These are phyloP conservation scores for Apiotrichum brassicae DNA, from an alignment of 1,284 basidiomycete genomes.

Conservation along the genomic window DNA sequence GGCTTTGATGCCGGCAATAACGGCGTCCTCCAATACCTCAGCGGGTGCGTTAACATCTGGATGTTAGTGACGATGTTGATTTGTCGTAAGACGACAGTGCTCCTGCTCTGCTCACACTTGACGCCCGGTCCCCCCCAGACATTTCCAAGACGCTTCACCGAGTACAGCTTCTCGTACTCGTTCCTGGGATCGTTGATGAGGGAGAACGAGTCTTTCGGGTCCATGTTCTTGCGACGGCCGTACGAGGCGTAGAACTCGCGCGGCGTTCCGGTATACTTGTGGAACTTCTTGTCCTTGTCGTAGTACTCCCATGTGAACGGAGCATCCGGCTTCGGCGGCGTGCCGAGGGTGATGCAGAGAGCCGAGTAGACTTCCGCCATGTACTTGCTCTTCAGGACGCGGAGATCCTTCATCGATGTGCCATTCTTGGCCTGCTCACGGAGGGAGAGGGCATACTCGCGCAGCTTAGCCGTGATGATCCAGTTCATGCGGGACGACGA, in stretches of 20 bases:
- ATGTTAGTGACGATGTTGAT: background rate
- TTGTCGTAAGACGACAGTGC: background rate
- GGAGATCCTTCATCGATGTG: slow-evolving; percentile 10
- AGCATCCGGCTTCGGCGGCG: slow-evolving; percentile 65
- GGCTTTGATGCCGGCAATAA: slow-evolving; percentile 79
- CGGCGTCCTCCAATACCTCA: slow-evolving; percentile 69
- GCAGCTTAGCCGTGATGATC: slow-evolving; percentile 79
- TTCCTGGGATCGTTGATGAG: slow-evolving; percentile 94
- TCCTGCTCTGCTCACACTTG: slow-evolving; percentile 56
- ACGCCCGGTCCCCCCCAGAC: slow-evolving; percentile 79
- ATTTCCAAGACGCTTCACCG: slow-evolving; percentile 87
- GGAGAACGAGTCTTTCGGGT: slow-evolving; percentile 65
- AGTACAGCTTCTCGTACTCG: slow-evolving; percentile 73
- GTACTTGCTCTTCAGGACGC: slow-evolving; percentile 69
- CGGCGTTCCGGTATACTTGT: slow-evolving; percentile 69
- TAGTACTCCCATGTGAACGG: slow-evolving; percentile 83
- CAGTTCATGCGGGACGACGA: slow-evolving; percentile 66
- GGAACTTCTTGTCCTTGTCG: slow-evolving; percentile 70
- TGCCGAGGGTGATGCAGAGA: slow-evolving; percentile 76
- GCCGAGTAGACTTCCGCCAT: slow-evolving; percentile 82
- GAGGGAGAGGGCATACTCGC: slow-evolving; percentile 80
- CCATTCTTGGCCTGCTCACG: slow-evolving; percentile 44
- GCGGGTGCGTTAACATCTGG: slow-evolving; percentile 84
- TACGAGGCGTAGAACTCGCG: slow-evolving; percentile 62
- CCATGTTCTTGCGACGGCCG: slow-evolving; percentile 33